Percentiles rank a stretch among this genome's conserved stretches.
phyloP scores from a whole-genome alignment of 768 basidiomycete species.

The Trametopsis cervina region DNA sequence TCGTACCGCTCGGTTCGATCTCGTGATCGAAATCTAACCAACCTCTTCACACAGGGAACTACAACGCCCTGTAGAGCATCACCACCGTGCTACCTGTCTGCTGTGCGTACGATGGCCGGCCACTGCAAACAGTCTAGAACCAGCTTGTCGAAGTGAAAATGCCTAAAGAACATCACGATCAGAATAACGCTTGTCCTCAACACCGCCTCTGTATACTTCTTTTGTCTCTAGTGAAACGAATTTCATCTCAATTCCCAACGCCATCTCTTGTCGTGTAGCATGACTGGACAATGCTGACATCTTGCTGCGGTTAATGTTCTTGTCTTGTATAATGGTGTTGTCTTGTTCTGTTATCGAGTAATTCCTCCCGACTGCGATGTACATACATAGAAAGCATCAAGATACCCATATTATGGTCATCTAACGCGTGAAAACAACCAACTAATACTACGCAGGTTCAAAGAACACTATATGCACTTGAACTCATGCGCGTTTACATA shows the following conservation, averaged over 20 bases:
- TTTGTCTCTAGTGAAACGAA: too few species aligned
- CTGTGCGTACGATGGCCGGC: too few species aligned
- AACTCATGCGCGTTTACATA: too few species aligned
- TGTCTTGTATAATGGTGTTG: constrained; percentile 9
- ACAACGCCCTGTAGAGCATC: background rate
- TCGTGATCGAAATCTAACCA: background rate
- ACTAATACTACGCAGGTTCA: too few species aligned
- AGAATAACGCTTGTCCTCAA: background rate
- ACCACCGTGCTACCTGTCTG: too few species aligned
- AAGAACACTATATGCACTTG: too few species aligned
- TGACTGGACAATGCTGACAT: constrained; percentile 11
- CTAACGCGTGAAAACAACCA: background rate
- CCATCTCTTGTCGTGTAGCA: constrained; percentile 3
- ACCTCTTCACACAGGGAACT: constrained; percentile 1
- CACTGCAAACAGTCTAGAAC: too few species aligned
- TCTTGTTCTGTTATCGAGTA: too few species aligned
- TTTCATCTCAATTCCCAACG: background rate
- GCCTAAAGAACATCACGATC: background rate
- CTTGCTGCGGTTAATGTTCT: constrained; percentile 1
- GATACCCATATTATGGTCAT: constrained; percentile 5
- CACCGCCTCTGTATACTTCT: too few species aligned
- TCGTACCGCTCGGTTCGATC: constrained; percentile 18
- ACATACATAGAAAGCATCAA: constrained; percentile 12
- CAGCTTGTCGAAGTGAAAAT: too few species aligned
- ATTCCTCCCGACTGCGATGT: constrained; percentile 4